phyloP scores from a whole-genome alignment of 306 rosid genomes.

The Hippophae rhamnoides region DNA sequence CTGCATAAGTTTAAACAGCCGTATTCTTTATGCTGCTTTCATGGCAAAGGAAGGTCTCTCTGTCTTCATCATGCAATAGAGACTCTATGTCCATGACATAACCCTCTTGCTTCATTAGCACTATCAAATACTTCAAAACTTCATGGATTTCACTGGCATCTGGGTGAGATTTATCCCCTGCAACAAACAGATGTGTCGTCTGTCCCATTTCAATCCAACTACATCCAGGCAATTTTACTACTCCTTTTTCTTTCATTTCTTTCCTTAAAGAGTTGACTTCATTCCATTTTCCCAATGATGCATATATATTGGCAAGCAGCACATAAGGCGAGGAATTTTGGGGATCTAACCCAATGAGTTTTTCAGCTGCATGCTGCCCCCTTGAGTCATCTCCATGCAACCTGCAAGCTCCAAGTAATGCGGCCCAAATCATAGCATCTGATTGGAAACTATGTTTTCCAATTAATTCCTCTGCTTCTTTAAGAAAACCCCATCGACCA shows the following conservation, averaged over 20 bases:
- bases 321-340: slow-evolving; percentile 58
- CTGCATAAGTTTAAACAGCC: too few species aligned
- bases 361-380: slow-evolving; percentile 55
- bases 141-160: slow-evolving; percentile 33
- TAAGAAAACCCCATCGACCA: slow-evolving; percentile 70
- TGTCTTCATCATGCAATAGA: slow-evolving; percentile 12
- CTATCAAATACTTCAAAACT: slow-evolving; percentile 34
- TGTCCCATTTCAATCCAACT: slow-evolving; percentile 69
- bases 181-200: slow-evolving; percentile 40
- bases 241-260: slow-evolving; percentile 54
- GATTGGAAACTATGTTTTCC: slow-evolving; percentile 31
- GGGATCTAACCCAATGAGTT: slow-evolving; percentile 53
- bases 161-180: slow-evolving; percentile 43
- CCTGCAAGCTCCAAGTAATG: slow-evolving; percentile 67
- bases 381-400: slow-evolving; percentile 73
- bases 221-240: slow-evolving; percentile 56
- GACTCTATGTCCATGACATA: slow-evolving; percentile 11
- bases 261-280: slow-evolving; percentile 50
- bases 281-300: slow-evolving; percentile 66
- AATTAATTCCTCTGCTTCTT: slow-evolving; percentile 65
- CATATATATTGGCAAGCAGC: slow-evolving; percentile 54
- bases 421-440: slow-evolving; percentile 62
- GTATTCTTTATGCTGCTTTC: too few species aligned
- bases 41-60: not conserved
- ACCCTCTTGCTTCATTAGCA: slow-evolving; percentile 37